Base-by-base conservation (phyloP, 179 eudicot genomes). In the Nepenthes alata region DNA sequence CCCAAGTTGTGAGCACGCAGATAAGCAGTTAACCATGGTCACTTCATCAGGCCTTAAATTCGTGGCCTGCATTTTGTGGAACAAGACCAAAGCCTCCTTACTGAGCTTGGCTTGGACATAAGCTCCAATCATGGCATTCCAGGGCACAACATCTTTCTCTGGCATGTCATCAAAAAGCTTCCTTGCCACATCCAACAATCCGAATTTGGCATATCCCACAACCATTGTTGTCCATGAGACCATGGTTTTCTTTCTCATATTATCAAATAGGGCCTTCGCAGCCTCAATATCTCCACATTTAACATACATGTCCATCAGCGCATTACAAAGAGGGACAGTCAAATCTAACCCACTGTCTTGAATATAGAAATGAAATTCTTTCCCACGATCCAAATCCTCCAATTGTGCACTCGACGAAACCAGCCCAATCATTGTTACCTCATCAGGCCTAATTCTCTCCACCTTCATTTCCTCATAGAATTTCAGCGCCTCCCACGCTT, bases 1-100 rank as follows among this genome's bases (percentile, higher is more conserved):
- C 59, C 96, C 96, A 57, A 89, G 78, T 56, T 77, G 88, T n/a
- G 95, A 69, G 70, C 95, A 81, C 13, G 95, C 95, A 48, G 96
- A 84, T 64, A 93, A 75, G 67, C 86, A 77, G 60, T 67, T 72
- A 60, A 85, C 81, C 88, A 89, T 83, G 45, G 93, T 86, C 44
- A 89, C 82, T 60, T 81, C 86, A 75, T 89, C 83, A 3, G 96
- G 96, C 55, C 55, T 76, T 41, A 83, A 67, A 61, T 70, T 72
- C 47, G 56, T 58, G 5, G 60, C 65, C 55, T 77, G 93, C 96
- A 93, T 86, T 69, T 85, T 79, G 13, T 75, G 75, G 12, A 93
- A 86, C 74, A 93, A 57, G 59, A 55, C 62, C 70, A 91, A 60
- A 35, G 96, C 96, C 69, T 86, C 89, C 61, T 80, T 78, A 64